Evolutionary conservation across 2,329 filamentous ascomycete genomes (phyloP), one percentile per base, ranked within the genome.

Genomic region (Cladobotryum protrusum): DNA sequence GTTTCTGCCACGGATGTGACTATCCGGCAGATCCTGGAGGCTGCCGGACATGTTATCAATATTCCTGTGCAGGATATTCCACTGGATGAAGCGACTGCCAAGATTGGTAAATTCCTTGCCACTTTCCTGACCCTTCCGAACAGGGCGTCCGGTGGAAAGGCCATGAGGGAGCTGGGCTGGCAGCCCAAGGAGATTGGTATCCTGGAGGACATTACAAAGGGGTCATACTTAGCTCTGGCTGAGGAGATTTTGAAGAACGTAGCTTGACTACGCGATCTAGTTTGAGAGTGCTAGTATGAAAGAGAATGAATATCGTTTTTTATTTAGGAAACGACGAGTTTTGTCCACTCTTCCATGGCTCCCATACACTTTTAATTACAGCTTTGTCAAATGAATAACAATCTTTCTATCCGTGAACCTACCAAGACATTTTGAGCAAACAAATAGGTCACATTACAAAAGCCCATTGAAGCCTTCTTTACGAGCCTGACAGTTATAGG

Each of bases 111-210:
- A 7, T n/a, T 68, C 35, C 47, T 72, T 11, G 61, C 67, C 0
- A 48, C 24, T 19, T 69, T 73, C 49, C 46, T 73, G 36, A 57
- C 52, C 2, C 44, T 55, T 3, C 60, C 66, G 52, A 69, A 67
- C 52, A 60, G 65, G 5, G 63, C 63, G 5, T 65, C 64, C 2
- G 63, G 59, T 41, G 58, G 48, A 17, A 73, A 72, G 61, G 71
- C 69, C 4, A 62, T 49, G 49, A 57, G 56, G 40, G 60, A 66
- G 58, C 54, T 74, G 46, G 70, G 65, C 5, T 75, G 71, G 71
- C 47, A 62, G 51, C 60, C 67, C 1, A 58, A 57, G 36, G 64
- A 59, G 43, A 51, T 58, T 34, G 61, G 63, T 1, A 57, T 72
- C 36, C 32, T 74, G 37, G 65, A 67, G 35, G 70, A 73, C 12